These are phyloP conservation scores for Arabidopsis hybrid DNA, from an alignment of 441 rosid genomes.

Conservation along the genomic window DNA sequence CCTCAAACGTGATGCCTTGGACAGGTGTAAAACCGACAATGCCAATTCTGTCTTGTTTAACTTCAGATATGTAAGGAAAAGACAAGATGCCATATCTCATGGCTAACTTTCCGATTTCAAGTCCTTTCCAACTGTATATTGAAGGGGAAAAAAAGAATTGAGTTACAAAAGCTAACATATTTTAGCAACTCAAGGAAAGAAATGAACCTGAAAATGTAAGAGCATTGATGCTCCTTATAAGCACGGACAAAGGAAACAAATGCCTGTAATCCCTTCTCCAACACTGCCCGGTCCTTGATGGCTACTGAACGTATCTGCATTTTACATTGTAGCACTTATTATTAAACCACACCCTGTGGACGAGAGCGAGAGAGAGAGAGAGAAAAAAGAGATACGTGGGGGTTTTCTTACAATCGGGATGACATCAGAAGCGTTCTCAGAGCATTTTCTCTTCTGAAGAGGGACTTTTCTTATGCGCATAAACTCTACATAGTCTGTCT, in stretches of 20 bases:
- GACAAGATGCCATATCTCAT: conserved; percentile 86
- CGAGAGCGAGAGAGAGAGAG: conserved; percentile 7
- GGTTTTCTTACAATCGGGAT: conserved; percentile 63
- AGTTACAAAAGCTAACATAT: neutral
- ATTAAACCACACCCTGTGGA: conserved; percentile 13
- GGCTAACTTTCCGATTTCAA: conserved; percentile 89
- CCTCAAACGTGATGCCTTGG: conserved; percentile 65
- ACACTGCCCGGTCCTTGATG: conserved; percentile 78
- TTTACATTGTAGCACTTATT: conserved; percentile 23
- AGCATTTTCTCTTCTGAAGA: conserved; percentile 60
- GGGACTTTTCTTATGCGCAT: conserved; percentile 67
- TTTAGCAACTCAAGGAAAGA: neutral
- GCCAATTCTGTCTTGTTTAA: conserved; percentile 71
- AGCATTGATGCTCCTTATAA: conserved; percentile 87
- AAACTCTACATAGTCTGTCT: conserved; percentile 82
- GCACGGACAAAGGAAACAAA: conserved; percentile 86
- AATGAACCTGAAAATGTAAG: conserved; percentile 63
- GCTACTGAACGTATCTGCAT: conserved; percentile 74
- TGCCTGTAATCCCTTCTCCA: conserved; percentile 87
- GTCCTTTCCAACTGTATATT: conserved; percentile 69
- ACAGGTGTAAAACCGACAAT: conserved; percentile 66
- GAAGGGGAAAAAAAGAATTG: neutral
- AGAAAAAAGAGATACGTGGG: neutral
- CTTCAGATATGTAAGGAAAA: conserved; percentile 80
- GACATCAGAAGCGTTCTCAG: conserved; percentile 62